phyloP scores from a whole-genome alignment of 345 rosid species.

The Arabis hirsuta region DNA sequence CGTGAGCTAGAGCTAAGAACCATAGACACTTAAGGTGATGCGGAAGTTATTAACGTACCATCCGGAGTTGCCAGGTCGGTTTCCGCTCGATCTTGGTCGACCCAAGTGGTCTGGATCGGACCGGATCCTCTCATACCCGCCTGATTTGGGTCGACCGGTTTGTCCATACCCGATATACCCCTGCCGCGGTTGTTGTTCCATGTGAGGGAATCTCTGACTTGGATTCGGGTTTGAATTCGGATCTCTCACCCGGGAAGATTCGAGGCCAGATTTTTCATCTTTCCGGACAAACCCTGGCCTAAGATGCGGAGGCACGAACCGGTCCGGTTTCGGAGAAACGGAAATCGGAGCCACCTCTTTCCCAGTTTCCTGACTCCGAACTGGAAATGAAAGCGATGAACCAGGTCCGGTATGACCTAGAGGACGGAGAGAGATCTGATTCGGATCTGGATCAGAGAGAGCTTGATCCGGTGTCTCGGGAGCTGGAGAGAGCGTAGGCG shows the following conservation, averaged over 20 bases:
- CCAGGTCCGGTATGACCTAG: constrained; percentile 57
- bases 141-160: constrained; percentile 71
- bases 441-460: constrained; percentile 40
- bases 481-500: constrained; percentile 34
- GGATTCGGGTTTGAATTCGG: constrained; percentile 11
- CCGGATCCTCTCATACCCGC: constrained; percentile 63
- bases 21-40: background rate
- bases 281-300: constrained; percentile 78
- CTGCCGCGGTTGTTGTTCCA: constrained; percentile 41
- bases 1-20: constrained; percentile 4
- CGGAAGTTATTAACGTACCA: constrained; percentile 46
- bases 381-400: constrained; percentile 42
- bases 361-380: constrained; percentile 38
- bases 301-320: constrained; percentile 93
- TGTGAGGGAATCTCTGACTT: constrained; percentile 23
- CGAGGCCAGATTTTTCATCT: constrained; percentile 58
- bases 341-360: constrained; percentile 44
- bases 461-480: constrained; percentile 41
- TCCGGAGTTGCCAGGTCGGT: constrained; percentile 70
- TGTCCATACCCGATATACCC: constrained; percentile 54
- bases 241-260: constrained; percentile 24
- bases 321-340: constrained; percentile 46
- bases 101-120: constrained; percentile 49
- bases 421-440: constrained; percentile 70
- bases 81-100: constrained; percentile 67